These are phyloP conservation scores for Boletellus ananiceps DNA, from an alignment of 768 basidiomycete genomes.

Conservation along the genomic window DNA sequence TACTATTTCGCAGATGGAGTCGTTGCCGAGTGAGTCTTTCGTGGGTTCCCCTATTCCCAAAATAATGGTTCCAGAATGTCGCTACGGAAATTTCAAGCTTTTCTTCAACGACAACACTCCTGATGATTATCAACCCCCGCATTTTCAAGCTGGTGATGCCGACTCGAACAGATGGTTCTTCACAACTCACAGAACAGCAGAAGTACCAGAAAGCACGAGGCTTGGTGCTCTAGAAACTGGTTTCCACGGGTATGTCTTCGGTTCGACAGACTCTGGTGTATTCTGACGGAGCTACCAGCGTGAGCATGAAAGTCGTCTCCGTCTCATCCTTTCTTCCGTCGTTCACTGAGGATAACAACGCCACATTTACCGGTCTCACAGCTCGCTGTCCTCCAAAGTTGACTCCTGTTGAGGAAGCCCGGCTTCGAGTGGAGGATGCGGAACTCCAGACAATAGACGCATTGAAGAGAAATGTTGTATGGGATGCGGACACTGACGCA, in stretches of 20 bases:
- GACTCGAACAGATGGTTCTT: conserved; percentile 78
- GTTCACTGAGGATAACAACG: conserved; percentile 52
- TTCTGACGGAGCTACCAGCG: conserved; percentile 35
- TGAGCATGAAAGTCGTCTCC: conserved; percentile 68
- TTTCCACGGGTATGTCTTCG: conserved; percentile 55
- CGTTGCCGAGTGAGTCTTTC: conserved; percentile 59
- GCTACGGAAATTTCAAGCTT: conserved; percentile 85
- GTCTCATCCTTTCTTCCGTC: conserved; percentile 72
- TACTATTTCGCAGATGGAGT: conserved; percentile 76
- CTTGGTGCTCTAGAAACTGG: conserved; percentile 67
- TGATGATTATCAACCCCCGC: conserved; percentile 77
- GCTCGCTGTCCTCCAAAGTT: conserved; percentile 34
- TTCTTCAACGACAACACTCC: conserved; percentile 81
- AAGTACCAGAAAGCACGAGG: conserved; percentile 69
- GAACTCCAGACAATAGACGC: conserved; percentile 64
- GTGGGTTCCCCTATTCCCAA: background rate
- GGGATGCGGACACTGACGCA: conserved; percentile 55
- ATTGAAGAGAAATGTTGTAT: conserved; percentile 54
- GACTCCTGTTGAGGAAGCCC: conserved; percentile 57
- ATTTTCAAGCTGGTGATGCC: conserved; percentile 68
- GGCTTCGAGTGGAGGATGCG: conserved; percentile 47
- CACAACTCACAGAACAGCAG: conserved; percentile 67
- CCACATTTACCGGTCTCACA: conserved; percentile 48
- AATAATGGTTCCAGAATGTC: conserved; percentile 47
- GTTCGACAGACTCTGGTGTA: background rate